Evolutionary conservation across 1,139 yeast species (phyloP), one percentile per base, ranked within the genome.

Genomic region (Yamadazyma buinensis): DNA sequence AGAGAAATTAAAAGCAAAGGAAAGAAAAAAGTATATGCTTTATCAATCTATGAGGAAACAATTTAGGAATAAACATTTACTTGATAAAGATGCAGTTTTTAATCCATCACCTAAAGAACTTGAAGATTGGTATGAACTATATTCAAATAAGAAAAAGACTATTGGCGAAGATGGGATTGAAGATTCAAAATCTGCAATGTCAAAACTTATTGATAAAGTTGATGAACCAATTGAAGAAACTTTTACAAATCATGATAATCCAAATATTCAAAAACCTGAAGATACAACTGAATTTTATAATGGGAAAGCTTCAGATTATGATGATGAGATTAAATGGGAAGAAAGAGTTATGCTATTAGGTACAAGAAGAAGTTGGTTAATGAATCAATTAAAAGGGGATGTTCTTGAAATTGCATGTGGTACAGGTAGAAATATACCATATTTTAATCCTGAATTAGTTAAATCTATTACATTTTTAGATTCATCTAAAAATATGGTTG

Each of bases 361-460:
- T 28, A 72, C 75, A 46, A 78, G 88, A 61, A 75, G 99, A 49
- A 78, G 79, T 48, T 84, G 95, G 85, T 63, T 87, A 32, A 84
- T 85, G 87, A 74, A 71, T 32, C 84, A 86, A 42, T 74, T 84
- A 33, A 61, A 67, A 40, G 97, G 97, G 20, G 96, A 88, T 54
- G 97, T 88, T 1, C 64, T 92, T 40, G 98, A 94, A 59, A 92
- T 90, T 13, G 84, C 97, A 0, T 86, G 95, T 54, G 98, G 98
- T 37, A 92, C 98, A 0, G 98, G 98, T 4, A 74, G 98, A 56
- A 92, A 92, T 53, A 73, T 90, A 40, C 80, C 84, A 31, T 88
- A 83, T 54, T 63, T 88, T 46, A 70, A 80, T 36, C 75, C 82
- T 18, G 70, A 73, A 2, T 55, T 65, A 18, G 65, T 90, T 29